Base-by-base conservation (phyloP, 208 protist species). In the Willaertia magna region DNA sequence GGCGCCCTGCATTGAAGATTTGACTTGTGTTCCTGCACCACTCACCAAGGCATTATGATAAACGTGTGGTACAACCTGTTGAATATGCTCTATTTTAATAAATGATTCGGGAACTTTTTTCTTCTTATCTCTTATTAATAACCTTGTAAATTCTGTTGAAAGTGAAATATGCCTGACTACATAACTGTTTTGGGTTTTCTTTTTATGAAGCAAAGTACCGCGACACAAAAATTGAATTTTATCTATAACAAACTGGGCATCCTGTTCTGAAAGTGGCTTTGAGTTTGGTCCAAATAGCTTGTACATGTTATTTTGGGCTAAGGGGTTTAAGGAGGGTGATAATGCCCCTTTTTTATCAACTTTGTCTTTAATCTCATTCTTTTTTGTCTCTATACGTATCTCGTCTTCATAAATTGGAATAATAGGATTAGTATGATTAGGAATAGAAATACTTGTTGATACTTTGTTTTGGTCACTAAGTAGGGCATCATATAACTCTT, bases 61-160 rank as follows among this genome's bases (percentile, higher is more conserved):
- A 12, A 20, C 9, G 18, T 30, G 6, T 39, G 59, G 59, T 40
- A 42, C 18, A 14, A 85, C 46, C 6, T 59, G 55, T 16, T 34
- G 1, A 61, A 85, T 61, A 51, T 85, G 82, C 26, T 85, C 82
- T 1, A 85, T 20, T 51, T 78, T 75, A 3, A 85, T 61, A 18
- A 79, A 85, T 11, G 47, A 61, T 20, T 85, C 82, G 12, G 82
- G 47, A n/a, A 85, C 82, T 34, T 85, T 85, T n/a, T 61, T 85
- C 43, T 75, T 79, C 6, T 75, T 75, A 12, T 85, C 82, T 79
- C 82, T 46, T 49, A 85, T 85, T 9, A 44, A 18, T 49, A 85
- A 11, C 4, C 82, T 46, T 6, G 82, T 85, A 75, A 85, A 51
- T 52, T 85, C 82, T 34, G 18, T 40, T 4, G 82, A 85, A 16